Percentiles rank a stretch among this genome's conserved stretches.
Evolutionary conservation across 352 stramenopile species (phyloP).

Genomic region (Phytophthora multivora): DNA sequence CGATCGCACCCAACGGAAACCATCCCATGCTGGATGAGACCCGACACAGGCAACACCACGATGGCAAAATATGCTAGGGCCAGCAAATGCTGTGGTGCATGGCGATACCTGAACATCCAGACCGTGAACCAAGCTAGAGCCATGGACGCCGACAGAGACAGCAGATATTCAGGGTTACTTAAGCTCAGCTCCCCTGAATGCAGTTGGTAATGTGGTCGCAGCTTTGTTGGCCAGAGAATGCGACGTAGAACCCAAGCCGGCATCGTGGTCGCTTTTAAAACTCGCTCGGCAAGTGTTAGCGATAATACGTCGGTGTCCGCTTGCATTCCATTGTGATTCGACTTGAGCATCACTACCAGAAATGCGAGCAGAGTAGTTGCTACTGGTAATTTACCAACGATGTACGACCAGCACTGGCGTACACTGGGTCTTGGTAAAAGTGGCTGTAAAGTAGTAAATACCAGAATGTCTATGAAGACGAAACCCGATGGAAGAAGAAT

Average conservation of each 20-base stretch:
- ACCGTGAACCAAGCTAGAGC: constrained; percentile 24
- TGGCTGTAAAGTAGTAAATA: constrained; percentile 17
- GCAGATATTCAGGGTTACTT: constrained; percentile 38
- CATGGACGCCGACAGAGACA: constrained; percentile 25
- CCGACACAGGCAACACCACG: constrained; percentile 63
- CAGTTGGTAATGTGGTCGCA: constrained; percentile 69
- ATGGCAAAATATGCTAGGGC: constrained; percentile 41
- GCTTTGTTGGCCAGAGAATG: constrained; percentile 47
- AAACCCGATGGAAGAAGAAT: constrained; percentile 46
- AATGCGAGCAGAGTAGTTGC: constrained; percentile 30
- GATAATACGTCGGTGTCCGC: constrained; percentile 47
- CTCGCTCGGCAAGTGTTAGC: constrained; percentile 38
- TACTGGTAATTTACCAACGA: constrained; percentile 31
- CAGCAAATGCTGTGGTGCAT: constrained; percentile 36
- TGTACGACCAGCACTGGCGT: constrained; percentile 25
- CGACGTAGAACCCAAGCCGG: constrained; percentile 44
- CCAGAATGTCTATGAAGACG: constrained; percentile 45
- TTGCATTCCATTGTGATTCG: constrained; percentile 48
- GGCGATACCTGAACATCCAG: constrained; percentile 19
- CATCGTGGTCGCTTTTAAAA: constrained; percentile 50
- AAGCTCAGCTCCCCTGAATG: constrained; percentile 39
- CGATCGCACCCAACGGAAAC: constrained; percentile 56
- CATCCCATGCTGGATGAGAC: constrained; percentile 77
- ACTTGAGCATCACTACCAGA: constrained; percentile 44
- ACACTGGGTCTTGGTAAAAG: constrained; percentile 5